Conservation (phyloP, 78 protist genomes). For the Fonticula alba region DNA sequence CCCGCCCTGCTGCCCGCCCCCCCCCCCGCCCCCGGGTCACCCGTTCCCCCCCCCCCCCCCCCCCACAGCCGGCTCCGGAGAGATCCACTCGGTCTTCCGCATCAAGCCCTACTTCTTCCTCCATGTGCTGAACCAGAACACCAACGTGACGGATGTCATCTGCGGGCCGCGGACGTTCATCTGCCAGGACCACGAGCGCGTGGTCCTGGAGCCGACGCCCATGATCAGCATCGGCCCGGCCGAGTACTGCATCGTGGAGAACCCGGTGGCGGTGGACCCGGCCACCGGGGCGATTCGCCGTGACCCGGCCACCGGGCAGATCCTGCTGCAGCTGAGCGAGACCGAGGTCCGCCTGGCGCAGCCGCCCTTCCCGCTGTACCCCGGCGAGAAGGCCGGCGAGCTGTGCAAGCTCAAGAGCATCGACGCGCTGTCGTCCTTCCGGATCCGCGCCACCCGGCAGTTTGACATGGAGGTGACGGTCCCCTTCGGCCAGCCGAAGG, state of each 20-base stretch:
- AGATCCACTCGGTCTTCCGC: constrained; percentile 21
- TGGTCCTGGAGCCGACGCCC: constrained; percentile 42
- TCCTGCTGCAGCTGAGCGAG: constrained; percentile 47
- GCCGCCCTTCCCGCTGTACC: constrained; percentile 69
- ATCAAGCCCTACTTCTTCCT: constrained; percentile 42
- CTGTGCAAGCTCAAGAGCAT: constrained; percentile 41
- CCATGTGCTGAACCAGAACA: constrained; percentile 37
- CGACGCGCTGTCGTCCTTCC: constrained; percentile 38
- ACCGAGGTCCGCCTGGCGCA: constrained; percentile 38
- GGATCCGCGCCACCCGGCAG: constrained; percentile 55
- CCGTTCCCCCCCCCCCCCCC: too few relatives aligned
- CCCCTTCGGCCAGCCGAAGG: background rate
- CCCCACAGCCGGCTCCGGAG: too few relatives aligned
- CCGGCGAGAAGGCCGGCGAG: constrained; percentile 47
- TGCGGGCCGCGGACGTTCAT: constrained; percentile 64
- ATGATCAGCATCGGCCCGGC: constrained; percentile 58
- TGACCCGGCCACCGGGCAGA: constrained; percentile 41
- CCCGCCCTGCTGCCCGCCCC: too few relatives aligned
- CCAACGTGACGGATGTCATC: constrained; percentile 42
- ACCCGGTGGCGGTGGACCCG: constrained; percentile 25
- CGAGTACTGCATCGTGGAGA: constrained; percentile 45
- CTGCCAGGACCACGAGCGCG: constrained; percentile 57
- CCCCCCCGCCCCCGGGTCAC: too few relatives aligned
- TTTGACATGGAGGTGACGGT: too few relatives aligned
- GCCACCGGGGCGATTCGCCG: too few relatives aligned